Evolutionary conservation across 169 alveolate genomes (phyloP), one percentile per base, ranked within the genome.

Genomic region (Ichthyophthirius multifiliis): DNA sequence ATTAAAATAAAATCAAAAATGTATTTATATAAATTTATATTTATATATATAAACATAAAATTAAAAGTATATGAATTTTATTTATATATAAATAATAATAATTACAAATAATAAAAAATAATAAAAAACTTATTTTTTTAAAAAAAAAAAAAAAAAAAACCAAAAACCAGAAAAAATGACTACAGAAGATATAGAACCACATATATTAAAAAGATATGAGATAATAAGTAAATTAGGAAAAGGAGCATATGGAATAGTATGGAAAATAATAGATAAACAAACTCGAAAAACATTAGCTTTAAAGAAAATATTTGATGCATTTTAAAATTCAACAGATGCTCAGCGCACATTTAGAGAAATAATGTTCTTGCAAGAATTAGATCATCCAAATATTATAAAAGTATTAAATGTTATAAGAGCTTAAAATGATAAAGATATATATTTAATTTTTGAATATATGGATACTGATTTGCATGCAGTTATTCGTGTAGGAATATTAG

Each of bases 171-270:
- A 41, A 20, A 81, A 18, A 23, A 81, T 84, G 85, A 93, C 67
- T 95, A 86, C 93, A 64, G 98, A 95, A 48, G 95, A 93, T 74
- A 91, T 97, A 41, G 99, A 97, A 79, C 97, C 96, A 13, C 98
- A 96, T 80, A 95, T 97, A 30, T 94, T 97, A 65, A 92, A 93
- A 74, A 93, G 92, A 88, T 97, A 94, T 83, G 97, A 97, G 76
- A 79, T 96, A 23, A 79, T 96, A 27, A 92, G 95, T 65, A 94
- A 93, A 71, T 88, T 96, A 76, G 99, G 99, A 7, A 96, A 97
- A 85, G 99, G 99, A 10, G 99, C 99, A 5, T 99, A 98, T 88
- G 99, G 99, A 13, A 96, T 99, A 32, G 99, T 99, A 3, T 99
- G 99, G 99, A 99, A 99, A 92, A 98, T 99, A 27, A 95, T 92